phyloP scores from a whole-genome alignment of 1,139 yeast genomes.

The Diutina rugosa region DNA sequence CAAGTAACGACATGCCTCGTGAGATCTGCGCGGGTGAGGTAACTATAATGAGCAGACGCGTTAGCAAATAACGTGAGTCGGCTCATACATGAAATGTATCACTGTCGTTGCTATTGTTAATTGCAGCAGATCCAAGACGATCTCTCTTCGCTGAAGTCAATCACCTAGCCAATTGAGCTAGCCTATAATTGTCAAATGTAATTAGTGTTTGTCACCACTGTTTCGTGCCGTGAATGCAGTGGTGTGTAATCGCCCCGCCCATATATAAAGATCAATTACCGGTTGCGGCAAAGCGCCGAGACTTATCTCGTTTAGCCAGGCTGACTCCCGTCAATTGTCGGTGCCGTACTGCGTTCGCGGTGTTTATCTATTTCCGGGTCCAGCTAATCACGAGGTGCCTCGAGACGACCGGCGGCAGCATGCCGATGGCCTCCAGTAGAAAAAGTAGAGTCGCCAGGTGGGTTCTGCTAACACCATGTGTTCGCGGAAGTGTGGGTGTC shows the following conservation, averaged over 20 bases:
- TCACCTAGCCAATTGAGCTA: no score
- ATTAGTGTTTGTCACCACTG: no score
- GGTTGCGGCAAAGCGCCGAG: background rate
- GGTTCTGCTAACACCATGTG: background rate
- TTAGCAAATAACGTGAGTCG: no score
- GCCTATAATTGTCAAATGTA: no score
- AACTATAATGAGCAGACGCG: background rate
- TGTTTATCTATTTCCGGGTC: background rate
- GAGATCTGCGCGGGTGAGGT: background rate
- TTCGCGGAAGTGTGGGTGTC: conserved; percentile 1
- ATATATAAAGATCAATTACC: background rate
- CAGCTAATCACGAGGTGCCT: background rate
- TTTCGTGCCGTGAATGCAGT: no score
- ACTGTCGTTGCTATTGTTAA: no score
- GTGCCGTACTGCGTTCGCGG: background rate
- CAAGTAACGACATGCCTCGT: background rate
- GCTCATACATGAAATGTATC: no score
- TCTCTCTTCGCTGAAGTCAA: no score
- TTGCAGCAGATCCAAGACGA: no score
- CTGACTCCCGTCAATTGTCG: background rate
- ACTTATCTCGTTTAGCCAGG: background rate
- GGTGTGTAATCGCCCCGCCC: no score
- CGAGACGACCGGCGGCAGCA: conserved; percentile 5
- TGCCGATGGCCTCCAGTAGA: background rate
- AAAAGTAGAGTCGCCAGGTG: background rate